Conservation (phyloP, 2,329 filamentous ascomycete genomes). For the Fusarium virguliforme region DNA sequence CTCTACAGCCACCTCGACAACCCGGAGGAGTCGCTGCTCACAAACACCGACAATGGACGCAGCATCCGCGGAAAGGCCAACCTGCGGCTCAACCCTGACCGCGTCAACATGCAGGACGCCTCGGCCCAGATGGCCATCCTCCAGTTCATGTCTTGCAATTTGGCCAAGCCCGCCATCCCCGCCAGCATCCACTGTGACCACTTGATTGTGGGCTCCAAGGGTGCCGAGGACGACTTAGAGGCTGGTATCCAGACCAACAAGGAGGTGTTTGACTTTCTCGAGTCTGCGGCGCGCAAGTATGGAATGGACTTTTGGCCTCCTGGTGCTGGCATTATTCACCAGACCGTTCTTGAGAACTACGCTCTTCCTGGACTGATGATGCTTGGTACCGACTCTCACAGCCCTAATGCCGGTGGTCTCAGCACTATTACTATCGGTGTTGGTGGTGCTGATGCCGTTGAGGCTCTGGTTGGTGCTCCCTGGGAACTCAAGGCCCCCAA, state of each 20-base stretch:
- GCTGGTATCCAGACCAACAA: constrained; percentile 92
- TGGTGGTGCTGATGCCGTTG: constrained; percentile 96
- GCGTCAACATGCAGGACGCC: constrained; percentile 99
- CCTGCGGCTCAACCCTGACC: constrained; percentile 96
- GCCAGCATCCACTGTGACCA: constrained; percentile 99
- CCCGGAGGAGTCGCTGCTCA: constrained; percentile 88
- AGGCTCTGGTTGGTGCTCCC: constrained; percentile 94
- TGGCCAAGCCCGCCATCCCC: constrained; percentile 91
- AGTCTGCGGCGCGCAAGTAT: constrained; percentile 91
- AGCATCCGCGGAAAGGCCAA: constrained; percentile 90
- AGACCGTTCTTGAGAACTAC: constrained; percentile 98
- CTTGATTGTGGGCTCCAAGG: constrained; percentile 95
- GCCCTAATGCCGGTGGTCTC: constrained; percentile 95
- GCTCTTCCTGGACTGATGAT: constrained; percentile 98
- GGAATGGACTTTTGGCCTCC: constrained; percentile 97
- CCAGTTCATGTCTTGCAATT: constrained; percentile 98
- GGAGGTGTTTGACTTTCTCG: constrained; percentile 97
- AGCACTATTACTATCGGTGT: constrained; percentile 97
- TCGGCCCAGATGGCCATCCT: constrained; percentile 98
- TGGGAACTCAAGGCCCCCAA: constrained; percentile 98
- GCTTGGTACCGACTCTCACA: constrained; percentile 98
- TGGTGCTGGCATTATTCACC: constrained; percentile 95
- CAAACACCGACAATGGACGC: constrained; percentile 85
- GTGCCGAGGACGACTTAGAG: constrained; percentile 87
- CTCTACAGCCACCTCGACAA: constrained; percentile 96